Evolutionary conservation across 768 basidiomycete genomes (phyloP).

Genomic region (Boletus subcaerulescens): DNA sequence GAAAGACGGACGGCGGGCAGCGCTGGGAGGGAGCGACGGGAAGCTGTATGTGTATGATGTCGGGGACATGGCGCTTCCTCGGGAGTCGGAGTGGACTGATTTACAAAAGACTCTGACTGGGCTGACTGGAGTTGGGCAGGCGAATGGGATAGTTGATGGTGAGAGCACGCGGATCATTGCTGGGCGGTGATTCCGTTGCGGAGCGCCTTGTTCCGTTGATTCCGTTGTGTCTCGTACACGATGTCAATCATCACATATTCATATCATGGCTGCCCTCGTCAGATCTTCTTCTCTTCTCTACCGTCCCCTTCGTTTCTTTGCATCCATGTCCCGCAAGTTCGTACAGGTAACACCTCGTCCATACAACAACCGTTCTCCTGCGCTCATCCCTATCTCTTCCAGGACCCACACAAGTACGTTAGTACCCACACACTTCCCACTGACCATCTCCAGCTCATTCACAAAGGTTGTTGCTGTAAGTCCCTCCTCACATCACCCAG

Average conservation of each 20-base stretch:
- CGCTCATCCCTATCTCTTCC: neutral
- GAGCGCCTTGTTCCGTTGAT: conserved; percentile 3
- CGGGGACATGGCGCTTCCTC: conserved; percentile 83
- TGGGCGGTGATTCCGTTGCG: conserved; percentile 32
- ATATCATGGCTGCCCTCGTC: conserved; percentile 4
- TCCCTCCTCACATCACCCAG: neutral
- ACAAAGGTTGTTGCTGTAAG: conserved; percentile 49
- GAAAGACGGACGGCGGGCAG: conserved; percentile 87
- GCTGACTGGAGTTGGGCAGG: conserved; percentile 51
- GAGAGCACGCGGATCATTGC: conserved; percentile 32
- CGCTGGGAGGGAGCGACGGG: conserved; percentile 90
- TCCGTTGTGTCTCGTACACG: neutral
- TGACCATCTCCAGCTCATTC: conserved; percentile 24
- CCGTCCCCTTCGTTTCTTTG: neutral
- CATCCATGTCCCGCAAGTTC: conserved; percentile 21
- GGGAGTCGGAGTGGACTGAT: conserved; percentile 93
- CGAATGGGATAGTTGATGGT: conserved; percentile 34
- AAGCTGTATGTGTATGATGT: conserved; percentile 93
- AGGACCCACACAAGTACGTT: conserved; percentile 51
- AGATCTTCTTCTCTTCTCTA: neutral
- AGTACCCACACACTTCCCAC: conserved; percentile 15
- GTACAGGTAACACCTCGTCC: conserved; percentile 7
- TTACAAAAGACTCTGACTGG: conserved; percentile 83
- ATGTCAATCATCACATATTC: too few relatives aligned
- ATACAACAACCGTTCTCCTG: neutral